phyloP scores from a whole-genome alignment of 1,139 yeast species.

The Nakaseomyces uthaithaninus region DNA sequence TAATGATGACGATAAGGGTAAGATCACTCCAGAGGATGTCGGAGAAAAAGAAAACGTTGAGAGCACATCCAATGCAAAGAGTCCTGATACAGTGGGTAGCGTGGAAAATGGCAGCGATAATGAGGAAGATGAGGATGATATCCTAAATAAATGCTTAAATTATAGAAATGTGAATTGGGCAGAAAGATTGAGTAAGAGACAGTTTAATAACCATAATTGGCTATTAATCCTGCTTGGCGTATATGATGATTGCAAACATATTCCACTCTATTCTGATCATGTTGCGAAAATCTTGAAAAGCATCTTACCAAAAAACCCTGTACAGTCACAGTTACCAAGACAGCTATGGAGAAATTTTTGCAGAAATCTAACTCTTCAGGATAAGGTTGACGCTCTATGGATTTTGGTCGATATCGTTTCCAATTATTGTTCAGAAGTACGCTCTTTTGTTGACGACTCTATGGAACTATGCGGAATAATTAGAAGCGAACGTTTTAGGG shows the following conservation, averaged over 20 bases:
- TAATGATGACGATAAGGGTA: too few relatives aligned
- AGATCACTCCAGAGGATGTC: too few relatives aligned
- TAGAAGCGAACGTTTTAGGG: slow-evolving; percentile 30
- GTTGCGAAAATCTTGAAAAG: slow-evolving; percentile 20
- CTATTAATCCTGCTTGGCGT: slow-evolving; percentile 68
- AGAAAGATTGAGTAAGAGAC: slow-evolving; percentile 63
- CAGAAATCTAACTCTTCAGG: slow-evolving; percentile 21
- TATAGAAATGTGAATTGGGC: slow-evolving; percentile 66
- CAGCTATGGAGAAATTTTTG: slow-evolving; percentile 31
- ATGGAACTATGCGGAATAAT: slow-evolving; percentile 30
- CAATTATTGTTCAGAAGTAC: slow-evolving; percentile 29
- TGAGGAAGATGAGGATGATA: slow-evolving; percentile 16
- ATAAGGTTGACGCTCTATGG: slow-evolving; percentile 28
- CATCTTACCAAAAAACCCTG: slow-evolving; percentile 22
- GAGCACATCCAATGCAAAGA: too few relatives aligned
- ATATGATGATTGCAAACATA: slow-evolving; percentile 36
- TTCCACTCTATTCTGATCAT: slow-evolving; percentile 25
- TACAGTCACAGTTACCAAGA: slow-evolving; percentile 26
- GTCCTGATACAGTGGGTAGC: too few relatives aligned
- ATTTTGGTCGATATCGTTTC: slow-evolving; percentile 27
- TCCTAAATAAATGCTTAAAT: slow-evolving; percentile 45
- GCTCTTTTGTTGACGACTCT: slow-evolving; percentile 27
- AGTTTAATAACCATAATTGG: slow-evolving; percentile 83
- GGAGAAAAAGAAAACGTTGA: too few relatives aligned
- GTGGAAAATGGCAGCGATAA: too few relatives aligned